A percentile compares a stretch with the other conserved stretches of the same genome.
Evolutionary conservation across 768 basidiomycete species (phyloP).

Genomic region (Crassisporium funariophilum): DNA sequence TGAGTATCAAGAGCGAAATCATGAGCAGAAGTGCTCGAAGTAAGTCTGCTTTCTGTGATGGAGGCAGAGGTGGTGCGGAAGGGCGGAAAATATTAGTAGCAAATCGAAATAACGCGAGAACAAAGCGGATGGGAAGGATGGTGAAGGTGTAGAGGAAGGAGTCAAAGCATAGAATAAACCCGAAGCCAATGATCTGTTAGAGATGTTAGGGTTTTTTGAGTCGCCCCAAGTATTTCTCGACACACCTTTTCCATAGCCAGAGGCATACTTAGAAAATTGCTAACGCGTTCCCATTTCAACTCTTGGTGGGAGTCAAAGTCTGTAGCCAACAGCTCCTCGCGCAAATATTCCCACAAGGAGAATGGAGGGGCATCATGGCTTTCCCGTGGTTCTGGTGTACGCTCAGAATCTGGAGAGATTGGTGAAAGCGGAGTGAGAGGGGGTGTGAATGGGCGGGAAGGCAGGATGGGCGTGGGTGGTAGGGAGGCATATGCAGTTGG

Average conservation of each 20-base stretch:
- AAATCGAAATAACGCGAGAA: conserved; percentile 62
- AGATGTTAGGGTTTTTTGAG: background rate
- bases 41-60: conserved; percentile 92
- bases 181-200: conserved; percentile 83
- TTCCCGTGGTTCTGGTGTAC: conserved; percentile 17
- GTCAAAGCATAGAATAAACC: conserved; percentile 91
- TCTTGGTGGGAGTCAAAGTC: conserved; percentile 95
- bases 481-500: conserved; percentile 70
- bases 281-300: conserved; percentile 93
- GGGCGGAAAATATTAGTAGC: conserved; percentile 49
- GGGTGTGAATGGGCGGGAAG: conserved; percentile 42
- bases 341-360: conserved; percentile 90
- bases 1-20: conserved; percentile 71
- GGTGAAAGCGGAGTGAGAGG: conserved; percentile 35
- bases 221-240: background rate
- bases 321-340: conserved; percentile 87
- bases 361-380: conserved; percentile 50
- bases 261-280: conserved; percentile 93
- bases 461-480: conserved; percentile 69
- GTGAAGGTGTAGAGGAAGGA: conserved; percentile 98
- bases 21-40: conserved; percentile 78
- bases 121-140: conserved; percentile 88
- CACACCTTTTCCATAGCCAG: conserved; percentile 92
- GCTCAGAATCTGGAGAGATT: conserved; percentile 18
- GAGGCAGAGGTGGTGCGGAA: conserved; percentile 63